Evolutionary conservation across 257 asterid genomes (phyloP).

Genomic region (Cruciata laevipes): DNA sequence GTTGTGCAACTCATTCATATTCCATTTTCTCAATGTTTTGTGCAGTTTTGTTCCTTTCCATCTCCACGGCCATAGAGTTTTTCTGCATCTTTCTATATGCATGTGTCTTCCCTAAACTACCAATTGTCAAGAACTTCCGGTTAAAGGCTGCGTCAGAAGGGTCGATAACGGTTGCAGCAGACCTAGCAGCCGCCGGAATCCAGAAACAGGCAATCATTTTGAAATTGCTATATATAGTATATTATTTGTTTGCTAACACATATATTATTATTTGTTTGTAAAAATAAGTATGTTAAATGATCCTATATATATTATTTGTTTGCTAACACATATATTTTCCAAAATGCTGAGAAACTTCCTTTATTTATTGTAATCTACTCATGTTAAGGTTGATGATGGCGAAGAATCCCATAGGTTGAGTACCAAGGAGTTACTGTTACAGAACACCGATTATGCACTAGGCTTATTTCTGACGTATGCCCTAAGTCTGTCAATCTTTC

Average conservation of each 20-base stretch:
- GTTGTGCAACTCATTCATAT: too few species aligned
- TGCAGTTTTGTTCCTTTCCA: conserved; percentile 61
- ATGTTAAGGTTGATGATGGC: conserved; percentile 28
- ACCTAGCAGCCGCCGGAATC: conserved; percentile 82
- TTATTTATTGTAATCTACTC: neutral
- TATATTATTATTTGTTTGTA: too few species aligned
- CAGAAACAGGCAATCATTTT: conserved; percentile 18
- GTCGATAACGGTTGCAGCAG: conserved; percentile 77
- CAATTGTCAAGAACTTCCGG: conserved; percentile 61
- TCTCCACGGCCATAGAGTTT: conserved; percentile 56
- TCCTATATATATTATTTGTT: too few species aligned
- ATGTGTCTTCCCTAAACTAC: conserved; percentile 49
- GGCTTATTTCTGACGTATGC: conserved; percentile 47
- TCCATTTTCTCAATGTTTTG: neutral
- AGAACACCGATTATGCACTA: conserved; percentile 58
- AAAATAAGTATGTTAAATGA: too few species aligned
- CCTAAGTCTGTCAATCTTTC: conserved; percentile 66
- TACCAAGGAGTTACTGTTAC: conserved; percentile 36
- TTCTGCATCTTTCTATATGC: conserved; percentile 65
- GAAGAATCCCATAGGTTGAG: conserved; percentile 36
- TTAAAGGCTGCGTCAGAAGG: conserved; percentile 77
- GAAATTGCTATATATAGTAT: too few species aligned
- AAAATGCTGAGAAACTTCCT: neutral
- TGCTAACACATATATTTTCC: neutral
- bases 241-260: too few species aligned